phyloP scores from a whole-genome alignment of 2,329 filamentous ascomycete genomes.

The Gyromitra esculenta region DNA sequence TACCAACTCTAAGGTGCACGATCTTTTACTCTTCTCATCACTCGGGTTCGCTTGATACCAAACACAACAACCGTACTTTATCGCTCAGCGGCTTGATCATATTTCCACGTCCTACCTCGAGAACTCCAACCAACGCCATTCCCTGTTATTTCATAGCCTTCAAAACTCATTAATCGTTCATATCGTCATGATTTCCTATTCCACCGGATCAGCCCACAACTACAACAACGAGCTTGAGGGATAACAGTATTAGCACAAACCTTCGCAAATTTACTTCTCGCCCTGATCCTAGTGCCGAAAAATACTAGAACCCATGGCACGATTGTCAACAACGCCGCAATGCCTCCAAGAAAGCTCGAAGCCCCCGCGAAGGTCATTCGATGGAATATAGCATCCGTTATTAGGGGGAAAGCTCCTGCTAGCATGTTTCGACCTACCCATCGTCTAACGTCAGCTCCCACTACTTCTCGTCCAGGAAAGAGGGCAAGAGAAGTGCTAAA shows the following conservation, averaged over 20 bases:
- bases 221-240: not conserved
- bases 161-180: constrained; percentile 18
- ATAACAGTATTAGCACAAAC: constrained; percentile 59
- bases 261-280: constrained; percentile 78
- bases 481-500: not conserved
- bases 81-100: not conserved
- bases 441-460: constrained; percentile 5
- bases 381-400: constrained; percentile 77
- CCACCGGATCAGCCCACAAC: not conserved
- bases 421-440: constrained; percentile 72
- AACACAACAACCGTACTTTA: not conserved
- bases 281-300: constrained; percentile 78
- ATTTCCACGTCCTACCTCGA: not conserved
- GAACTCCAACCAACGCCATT: not conserved
- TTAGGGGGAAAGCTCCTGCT: constrained; percentile 80
- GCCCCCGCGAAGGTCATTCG: constrained; percentile 76
- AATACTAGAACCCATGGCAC: constrained; percentile 90
- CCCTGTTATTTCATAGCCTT: not conserved
- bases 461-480: not conserved
- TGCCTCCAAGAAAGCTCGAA: constrained; percentile 77
- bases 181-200: constrained; percentile 44
- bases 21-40: no score
- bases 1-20: no score
- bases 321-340: constrained; percentile 73
- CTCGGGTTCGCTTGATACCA: not conserved